Base-by-base conservation (phyloP, 2,329 filamentous ascomycete genomes). In the Pseudocercospora crystallina region DNA sequence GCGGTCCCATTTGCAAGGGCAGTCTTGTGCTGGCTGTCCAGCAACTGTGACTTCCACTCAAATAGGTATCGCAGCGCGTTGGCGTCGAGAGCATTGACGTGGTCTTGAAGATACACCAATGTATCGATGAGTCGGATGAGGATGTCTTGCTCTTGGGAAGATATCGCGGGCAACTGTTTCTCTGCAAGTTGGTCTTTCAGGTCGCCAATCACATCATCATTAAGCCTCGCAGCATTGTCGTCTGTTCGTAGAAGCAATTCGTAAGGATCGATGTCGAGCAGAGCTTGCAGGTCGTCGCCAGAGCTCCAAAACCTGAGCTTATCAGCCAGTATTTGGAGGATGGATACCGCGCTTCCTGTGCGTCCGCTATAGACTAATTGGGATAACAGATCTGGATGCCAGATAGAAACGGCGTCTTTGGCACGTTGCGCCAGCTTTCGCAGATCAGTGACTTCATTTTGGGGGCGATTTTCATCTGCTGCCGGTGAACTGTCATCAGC, bases 381-480 rank as follows among this genome's bases (percentile, higher is more conserved):
- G 45, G 88, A 87, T 20, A 97, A 72, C 51, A 96, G 89, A 63
- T 95, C 90, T 0, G 94, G 94, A 63, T 99, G 92, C 62, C 95
- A 99, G 2, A 95, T 79, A 0, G 94, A 90, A 5, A 97, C 74
- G 2, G 91, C 87, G 0, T 90, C 89, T 64, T 96, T 97, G 42
- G 97, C 77, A 54, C 44, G 43, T 4, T 39, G 12, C 12, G 61
- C 41, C 3, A 66, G 32, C 8, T 41, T 31, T 5, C 48, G 34
- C 34, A 66, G 8, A 20, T 33, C 35, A 9, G 14, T 35, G 13
- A 12, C 14, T 17, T 29, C 20, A 30, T 45, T 14, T 34, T 35
- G 15, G 39, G 11, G 5, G 34, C 37, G 13, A 15, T 44, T 42
- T 5, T 51, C 13, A 17, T 53, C 57, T 14, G 57, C 20, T 5